Conservation (phyloP, 2,329 filamentous ascomycete species). For the Penicillium sp. region DNA sequence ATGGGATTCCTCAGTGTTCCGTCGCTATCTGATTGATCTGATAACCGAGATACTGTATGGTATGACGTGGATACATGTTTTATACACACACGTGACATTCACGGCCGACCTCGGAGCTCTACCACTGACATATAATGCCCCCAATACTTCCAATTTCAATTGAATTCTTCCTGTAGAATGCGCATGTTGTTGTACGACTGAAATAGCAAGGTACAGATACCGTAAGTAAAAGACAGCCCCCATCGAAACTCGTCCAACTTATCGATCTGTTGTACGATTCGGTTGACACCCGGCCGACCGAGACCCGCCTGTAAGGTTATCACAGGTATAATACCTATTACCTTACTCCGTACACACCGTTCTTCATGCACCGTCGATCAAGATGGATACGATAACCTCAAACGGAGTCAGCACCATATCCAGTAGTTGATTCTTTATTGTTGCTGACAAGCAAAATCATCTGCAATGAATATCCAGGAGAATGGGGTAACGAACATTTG, state of each 20-base stretch:
- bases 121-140: too few relatives aligned
- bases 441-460: neutral
- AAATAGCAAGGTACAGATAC: too few relatives aligned
- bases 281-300: constrained; percentile 2
- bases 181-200: too few relatives aligned
- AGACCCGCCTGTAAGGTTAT: neutral
- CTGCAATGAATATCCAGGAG: neutral
- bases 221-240: too few relatives aligned
- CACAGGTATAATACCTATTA: neutral
- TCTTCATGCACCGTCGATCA: constrained; percentile 21
- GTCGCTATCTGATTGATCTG: constrained; percentile 13
- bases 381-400: constrained; percentile 15
- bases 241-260: neutral
- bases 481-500: neutral
- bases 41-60: constrained; percentile 10
- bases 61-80: neutral
- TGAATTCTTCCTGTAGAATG: too few relatives aligned
- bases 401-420: constrained; percentile 8
- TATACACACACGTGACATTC: neutral
- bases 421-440: constrained; percentile 12
- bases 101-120: neutral
- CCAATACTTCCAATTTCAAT: neutral
- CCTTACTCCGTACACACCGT: neutral
- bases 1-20: neutral
- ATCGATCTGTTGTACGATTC: too few relatives aligned